These are phyloP conservation scores for Xylaria sp. DNA, from an alignment of 495 filamentous ascomycete genomes.

Conservation along the genomic window DNA sequence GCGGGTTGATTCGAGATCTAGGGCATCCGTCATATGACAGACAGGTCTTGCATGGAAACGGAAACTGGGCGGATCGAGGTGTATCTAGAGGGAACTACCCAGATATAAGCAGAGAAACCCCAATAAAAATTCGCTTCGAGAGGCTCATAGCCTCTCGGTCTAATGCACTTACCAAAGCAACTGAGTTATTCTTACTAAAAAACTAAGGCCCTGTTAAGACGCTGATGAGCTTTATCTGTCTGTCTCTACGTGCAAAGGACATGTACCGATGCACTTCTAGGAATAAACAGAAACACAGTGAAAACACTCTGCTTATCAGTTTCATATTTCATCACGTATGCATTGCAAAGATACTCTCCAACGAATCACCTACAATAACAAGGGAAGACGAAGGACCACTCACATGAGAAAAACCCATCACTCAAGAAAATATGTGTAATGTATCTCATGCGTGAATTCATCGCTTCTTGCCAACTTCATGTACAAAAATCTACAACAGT, in stretches of 20 bases:
- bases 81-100: slow-evolving; percentile 40
- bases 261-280: not conserved
- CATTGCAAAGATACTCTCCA: not conserved
- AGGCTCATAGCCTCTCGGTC: slow-evolving; percentile 30
- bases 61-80: slow-evolving; percentile 17
- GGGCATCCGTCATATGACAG: not conserved
- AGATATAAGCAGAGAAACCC: slow-evolving; percentile 26
- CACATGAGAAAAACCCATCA: not conserved
- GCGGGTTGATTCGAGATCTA: not conserved
- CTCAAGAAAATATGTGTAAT: not conserved
- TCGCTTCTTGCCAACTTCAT: not conserved
- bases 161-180: not conserved
- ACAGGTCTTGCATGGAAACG: not conserved
- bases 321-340: not conserved
- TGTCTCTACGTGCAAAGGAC: not conserved
- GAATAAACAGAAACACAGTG: not conserved
- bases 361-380: not conserved
- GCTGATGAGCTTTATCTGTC: not conserved
- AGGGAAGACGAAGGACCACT: not conserved
- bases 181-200: not conserved
- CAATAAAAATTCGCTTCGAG: slow-evolving; percentile 40
- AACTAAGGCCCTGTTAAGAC: not conserved
- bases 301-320: not conserved
- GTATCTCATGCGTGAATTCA: not conserved
- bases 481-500: not conserved